phyloP scores from a whole-genome alignment of 2,329 filamentous ascomycete genomes.

The Neofusicoccum sp. region DNA sequence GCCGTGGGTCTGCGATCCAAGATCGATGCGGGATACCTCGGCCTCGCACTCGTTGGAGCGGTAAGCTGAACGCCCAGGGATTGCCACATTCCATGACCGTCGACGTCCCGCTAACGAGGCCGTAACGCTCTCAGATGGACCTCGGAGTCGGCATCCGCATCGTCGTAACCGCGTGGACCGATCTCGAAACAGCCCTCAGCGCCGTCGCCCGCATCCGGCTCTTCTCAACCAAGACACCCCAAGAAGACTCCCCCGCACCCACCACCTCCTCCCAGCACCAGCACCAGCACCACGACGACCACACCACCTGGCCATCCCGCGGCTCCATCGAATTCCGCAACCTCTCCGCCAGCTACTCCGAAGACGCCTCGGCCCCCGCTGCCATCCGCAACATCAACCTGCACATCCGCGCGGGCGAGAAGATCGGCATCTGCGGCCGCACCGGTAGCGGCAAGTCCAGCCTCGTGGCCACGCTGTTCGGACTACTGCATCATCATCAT shows the following conservation, averaged over 20 bases:
- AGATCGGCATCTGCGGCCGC: conserved; percentile 56
- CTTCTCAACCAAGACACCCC: conserved; percentile 39
- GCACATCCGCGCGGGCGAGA: conserved; percentile 51
- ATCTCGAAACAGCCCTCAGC: conserved; percentile 61
- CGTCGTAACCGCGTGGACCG: conserved; percentile 58
- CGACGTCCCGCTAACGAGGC: too few species aligned
- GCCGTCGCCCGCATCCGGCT: conserved; percentile 58
- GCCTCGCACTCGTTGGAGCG: conserved; percentile 47
- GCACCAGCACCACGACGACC: conserved; percentile 14
- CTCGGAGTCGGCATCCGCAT: conserved; percentile 30
- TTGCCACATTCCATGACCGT: too few species aligned
- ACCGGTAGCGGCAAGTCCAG: conserved; percentile 54
- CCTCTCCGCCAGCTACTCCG: conserved; percentile 48
- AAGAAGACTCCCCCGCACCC: conserved; percentile 48
- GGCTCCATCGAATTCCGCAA: conserved; percentile 48
- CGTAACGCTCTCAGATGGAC: background rate
- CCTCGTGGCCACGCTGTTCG: conserved; percentile 44
- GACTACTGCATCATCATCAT: conserved; percentile 39
- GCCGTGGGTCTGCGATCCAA: conserved; percentile 39
- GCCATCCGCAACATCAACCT: conserved; percentile 32
- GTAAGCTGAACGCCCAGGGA: background rate
- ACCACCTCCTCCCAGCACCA: conserved; percentile 50
- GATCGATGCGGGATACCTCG: conserved; percentile 53
- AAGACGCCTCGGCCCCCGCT: conserved; percentile 24
- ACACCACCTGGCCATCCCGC: conserved; percentile 43